Base-by-base conservation (phyloP, 805 yeast genomes). In the Metschnikowia matae region DNA sequence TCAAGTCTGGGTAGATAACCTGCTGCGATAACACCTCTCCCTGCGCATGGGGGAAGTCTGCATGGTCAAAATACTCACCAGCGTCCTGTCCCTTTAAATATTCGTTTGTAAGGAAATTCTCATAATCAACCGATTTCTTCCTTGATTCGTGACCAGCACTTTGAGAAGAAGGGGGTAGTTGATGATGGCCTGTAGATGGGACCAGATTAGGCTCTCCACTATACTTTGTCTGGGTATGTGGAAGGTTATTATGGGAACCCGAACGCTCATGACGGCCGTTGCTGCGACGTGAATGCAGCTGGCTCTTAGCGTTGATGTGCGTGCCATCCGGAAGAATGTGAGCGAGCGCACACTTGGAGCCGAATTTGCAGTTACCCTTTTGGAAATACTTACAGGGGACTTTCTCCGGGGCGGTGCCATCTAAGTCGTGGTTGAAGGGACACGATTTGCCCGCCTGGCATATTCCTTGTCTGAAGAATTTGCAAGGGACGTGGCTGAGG, bases 321-420 rank as follows among this genome's bases (percentile, higher is more conserved):
- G 89, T 79, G 1, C 97, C 96, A 61, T 91, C 96, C 0, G 96
- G 95, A 38, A 87, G 69, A 51, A 87, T 78, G 69, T 92, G 99
- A 6, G 96, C 96, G 61, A 92, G 79, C 1, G 97, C 98, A 73
- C 99, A 92, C 62, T 90, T 91, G 46, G 81, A 73, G 3, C 99
- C 99, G 67, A 92, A 92, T 69, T 90, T 90, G 69, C 99, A 92
- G 63, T 90, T 89, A n/a, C 98, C 98, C 70, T 88, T 88, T 62
- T 87, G 94, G 67, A 89, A 92, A 68, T 91, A 92, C 74, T 90
- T 91, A 76, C 99, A 92, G 6, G 91, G 89, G 40, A 78, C 72
- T 42, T 75, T 68, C 44, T 79, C 83, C n/a, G 76, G 75, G 31
- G 71, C 72, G 34, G 75, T 64, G 4, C 79, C 74, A 49, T 84